Conservation (phyloP, 805 yeast species). For the Ogataea pilisensis region DNA sequence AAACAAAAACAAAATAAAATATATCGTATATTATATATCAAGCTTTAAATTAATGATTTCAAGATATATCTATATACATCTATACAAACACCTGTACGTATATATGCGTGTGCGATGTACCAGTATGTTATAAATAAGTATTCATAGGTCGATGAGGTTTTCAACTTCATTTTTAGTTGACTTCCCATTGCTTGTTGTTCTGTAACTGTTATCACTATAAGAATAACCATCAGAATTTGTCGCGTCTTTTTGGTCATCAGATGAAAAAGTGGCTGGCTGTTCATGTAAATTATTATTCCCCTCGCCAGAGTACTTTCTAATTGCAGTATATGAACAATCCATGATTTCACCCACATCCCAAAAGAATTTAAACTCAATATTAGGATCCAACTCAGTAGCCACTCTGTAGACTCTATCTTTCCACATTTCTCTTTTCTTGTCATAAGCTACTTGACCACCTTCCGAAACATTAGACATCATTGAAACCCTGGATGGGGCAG, state of each 20-base stretch:
- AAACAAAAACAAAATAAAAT: neutral
- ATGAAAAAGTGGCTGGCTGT: too few species aligned
- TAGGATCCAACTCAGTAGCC: slow-evolving; percentile 35
- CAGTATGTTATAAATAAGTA: too few species aligned
- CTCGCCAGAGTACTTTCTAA: slow-evolving; percentile 2
- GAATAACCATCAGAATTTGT: neutral
- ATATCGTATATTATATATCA: too few species aligned
- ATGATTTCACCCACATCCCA: slow-evolving; percentile 37
- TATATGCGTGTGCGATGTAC: too few species aligned
- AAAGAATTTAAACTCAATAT: slow-evolving; percentile 41
- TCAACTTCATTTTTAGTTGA: neutral
- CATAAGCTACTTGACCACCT: slow-evolving; percentile 27
- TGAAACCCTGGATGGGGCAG: neutral
- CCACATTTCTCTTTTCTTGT: slow-evolving; percentile 56
- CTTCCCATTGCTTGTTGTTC: neutral
- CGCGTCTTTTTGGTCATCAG: too few species aligned
- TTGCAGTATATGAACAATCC: slow-evolving; percentile 27
- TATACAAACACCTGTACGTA: too few species aligned
- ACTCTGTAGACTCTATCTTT: slow-evolving; percentile 45
- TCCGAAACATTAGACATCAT: neutral
- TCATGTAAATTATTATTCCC: too few species aligned
- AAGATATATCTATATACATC: too few species aligned
- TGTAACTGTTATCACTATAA: neutral
- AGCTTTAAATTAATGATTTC: too few species aligned
- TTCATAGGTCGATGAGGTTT: neutral